Evolutionary conservation across 208 protist species (phyloP).

Genomic region (Zelonia costaricensis): DNA sequence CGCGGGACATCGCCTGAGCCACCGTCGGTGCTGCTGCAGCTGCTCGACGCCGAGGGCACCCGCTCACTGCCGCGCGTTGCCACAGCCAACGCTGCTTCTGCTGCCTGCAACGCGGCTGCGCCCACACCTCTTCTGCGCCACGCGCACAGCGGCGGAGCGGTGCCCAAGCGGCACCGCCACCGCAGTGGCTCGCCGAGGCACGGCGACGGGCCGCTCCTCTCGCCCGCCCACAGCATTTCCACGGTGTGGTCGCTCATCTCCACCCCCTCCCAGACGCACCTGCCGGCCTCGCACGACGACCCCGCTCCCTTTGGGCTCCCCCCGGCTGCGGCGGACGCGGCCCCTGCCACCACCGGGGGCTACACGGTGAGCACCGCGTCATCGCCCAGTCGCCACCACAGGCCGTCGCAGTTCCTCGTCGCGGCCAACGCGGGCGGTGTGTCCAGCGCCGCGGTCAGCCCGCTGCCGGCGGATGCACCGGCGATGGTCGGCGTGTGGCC

Average conservation of each 20-base stretch:
- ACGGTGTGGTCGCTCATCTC: slow-evolving; percentile 24
- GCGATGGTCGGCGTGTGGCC: neutral
- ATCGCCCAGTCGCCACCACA: neutral
- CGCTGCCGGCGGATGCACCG: neutral
- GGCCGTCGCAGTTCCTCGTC: no score
- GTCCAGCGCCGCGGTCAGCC: neutral
- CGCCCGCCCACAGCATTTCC: neutral
- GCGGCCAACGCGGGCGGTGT: no score
- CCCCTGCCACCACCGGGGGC: neutral
- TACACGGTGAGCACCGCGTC: neutral
- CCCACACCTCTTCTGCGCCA: no score
- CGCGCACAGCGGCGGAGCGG: neutral
- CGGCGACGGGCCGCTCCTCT: neutral
- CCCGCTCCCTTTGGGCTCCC: neutral
- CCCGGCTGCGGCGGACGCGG: neutral
- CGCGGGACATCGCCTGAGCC: no score
- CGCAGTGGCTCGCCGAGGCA: neutral
- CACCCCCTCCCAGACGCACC: slow-evolving; percentile 6
- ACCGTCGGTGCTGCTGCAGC: neutral
- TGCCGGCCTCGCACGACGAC: neutral
- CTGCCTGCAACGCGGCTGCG: no score
- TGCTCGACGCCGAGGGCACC: neutral
- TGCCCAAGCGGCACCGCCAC: neutral
- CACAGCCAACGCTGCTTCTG: no score
- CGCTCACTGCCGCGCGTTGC: no score